Conservation (phyloP, 805 yeast genomes). For the Saccharomycopsis schoenii region DNA sequence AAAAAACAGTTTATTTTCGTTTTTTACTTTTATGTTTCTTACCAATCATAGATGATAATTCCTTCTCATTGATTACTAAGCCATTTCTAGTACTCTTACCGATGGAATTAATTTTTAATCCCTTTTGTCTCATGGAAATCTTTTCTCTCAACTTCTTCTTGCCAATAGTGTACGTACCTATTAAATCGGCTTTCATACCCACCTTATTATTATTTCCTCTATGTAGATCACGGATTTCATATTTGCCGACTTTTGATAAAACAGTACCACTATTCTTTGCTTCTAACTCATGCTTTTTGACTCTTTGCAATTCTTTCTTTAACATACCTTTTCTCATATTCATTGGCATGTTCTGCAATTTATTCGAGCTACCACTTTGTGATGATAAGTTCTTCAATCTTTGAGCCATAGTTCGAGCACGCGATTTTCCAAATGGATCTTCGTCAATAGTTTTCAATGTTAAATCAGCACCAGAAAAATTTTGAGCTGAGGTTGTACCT, state of each 20-base stretch:
- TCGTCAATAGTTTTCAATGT: constrained; percentile 53
- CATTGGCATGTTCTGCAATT: constrained; percentile 81
- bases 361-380: constrained; percentile 17
- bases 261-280: constrained; percentile 88
- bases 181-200: constrained; percentile 31
- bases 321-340: constrained; percentile 78
- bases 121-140: constrained; percentile 51
- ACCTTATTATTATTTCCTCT: constrained; percentile 45
- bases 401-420: constrained; percentile 52
- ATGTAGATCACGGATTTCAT: constrained; percentile 48
- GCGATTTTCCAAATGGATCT: constrained; percentile 57
- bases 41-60: constrained; percentile 43
- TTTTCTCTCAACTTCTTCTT: constrained; percentile 32
- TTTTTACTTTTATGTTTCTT: constrained; percentile 2
- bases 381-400: constrained; percentile 37
- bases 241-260: constrained; percentile 61
- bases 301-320: constrained; percentile 40
- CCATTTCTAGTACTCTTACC: constrained; percentile 79
- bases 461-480: constrained; percentile 55
- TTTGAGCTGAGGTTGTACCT: constrained; percentile 19
- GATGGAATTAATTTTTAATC: constrained; percentile 64
- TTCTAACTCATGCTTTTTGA: constrained; percentile 53
- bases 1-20: not conserved
- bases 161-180: constrained; percentile 41
- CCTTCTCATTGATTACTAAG: constrained; percentile 54